Base-by-base conservation (phyloP, 352 stramenopile species). In the Phytophthora ramorum region DNA sequence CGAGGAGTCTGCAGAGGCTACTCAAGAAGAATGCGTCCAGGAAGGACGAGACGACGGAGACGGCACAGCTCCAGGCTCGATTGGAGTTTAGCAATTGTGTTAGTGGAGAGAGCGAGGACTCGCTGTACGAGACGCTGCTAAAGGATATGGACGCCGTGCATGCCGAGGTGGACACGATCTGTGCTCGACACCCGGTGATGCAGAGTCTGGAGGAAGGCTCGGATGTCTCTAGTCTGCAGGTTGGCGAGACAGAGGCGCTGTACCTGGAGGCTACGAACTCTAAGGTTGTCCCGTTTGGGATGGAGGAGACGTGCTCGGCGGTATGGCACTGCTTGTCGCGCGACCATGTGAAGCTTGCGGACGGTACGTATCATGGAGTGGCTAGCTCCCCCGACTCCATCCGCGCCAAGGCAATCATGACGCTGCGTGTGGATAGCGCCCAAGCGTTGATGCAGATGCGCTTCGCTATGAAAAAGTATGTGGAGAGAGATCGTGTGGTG, bases 321-420 rank as follows among this genome's bases (percentile, higher is more conserved):
- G 63, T 81, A 7, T 87, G 78, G 78, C 26, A 37, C 14, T 79
- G 72, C 20, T 57, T 84, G 28, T 79, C 72, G 0, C 63, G 50
- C 7, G 64, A 69, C 10, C 66, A 67, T 17, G 63, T 82, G 32
- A 76, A 77, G 48, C 63, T 86, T 1, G 64, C 60, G 1, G 74
- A 76, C 24, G 78, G 78, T 5, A 69, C 75, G 13, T 86, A 83
- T 51, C 70, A 78, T 34, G 38, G 53, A 16, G 66, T 75, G 1
- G 65, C 77, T 13, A 64, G 56, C 35, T 63, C 70, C 13, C 20
- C 50, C 2, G 66, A 84, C 61, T 71, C 58, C 10, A 76, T 86
- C 10, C 67, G 58, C n/a, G 78, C 75, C 16, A 86, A 86, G 53
- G 58, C 75, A 13, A 74, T 86, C 12, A 78, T 75, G 32, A 81